A percentile compares a stretch with the other conserved stretches of the same genome.
Conservation (phyloP, 2,329 filamentous ascomycete species). For the Zymoseptoria brevis region DNA sequence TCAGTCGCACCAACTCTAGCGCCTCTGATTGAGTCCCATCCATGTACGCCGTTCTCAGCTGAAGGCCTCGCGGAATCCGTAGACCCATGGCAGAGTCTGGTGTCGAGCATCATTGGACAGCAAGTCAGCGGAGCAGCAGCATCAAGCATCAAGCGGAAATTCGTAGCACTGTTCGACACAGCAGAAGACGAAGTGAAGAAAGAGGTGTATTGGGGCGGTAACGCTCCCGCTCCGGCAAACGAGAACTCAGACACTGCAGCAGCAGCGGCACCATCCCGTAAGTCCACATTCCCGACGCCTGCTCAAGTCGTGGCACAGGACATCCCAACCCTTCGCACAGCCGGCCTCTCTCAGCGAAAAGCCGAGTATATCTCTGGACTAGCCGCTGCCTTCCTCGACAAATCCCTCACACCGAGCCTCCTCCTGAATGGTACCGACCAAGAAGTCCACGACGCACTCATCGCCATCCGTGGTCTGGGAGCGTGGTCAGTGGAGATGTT, state of each 20-base stretch:
- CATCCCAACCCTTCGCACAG: constrained; percentile 65
- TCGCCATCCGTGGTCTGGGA: constrained; percentile 78
- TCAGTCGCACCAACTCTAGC: constrained; percentile 64
- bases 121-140: constrained; percentile 93
- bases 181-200: not conserved
- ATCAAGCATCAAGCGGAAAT: constrained; percentile 78
- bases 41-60: constrained; percentile 71
- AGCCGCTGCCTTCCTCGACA: constrained; percentile 67
- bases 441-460: constrained; percentile 72
- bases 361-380: constrained; percentile 89
- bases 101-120: constrained; percentile 86
- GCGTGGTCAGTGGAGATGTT: constrained; percentile 98
- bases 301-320: constrained; percentile 58
- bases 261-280: too few relatives aligned
- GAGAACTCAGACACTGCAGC: not conserved
- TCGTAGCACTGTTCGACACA: constrained; percentile 60
- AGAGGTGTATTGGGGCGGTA: not conserved
- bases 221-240: not conserved
- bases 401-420: constrained; percentile 68
- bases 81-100: constrained; percentile 78
- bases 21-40: constrained; percentile 63
- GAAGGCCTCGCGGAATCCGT: constrained; percentile 75
- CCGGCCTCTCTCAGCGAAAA: constrained; percentile 87
- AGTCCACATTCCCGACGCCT: constrained; percentile 61
- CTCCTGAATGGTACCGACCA: constrained; percentile 75